Conservation (phyloP, 2,329 filamentous ascomycete genomes). For the Talaromyces rugulosus region DNA sequence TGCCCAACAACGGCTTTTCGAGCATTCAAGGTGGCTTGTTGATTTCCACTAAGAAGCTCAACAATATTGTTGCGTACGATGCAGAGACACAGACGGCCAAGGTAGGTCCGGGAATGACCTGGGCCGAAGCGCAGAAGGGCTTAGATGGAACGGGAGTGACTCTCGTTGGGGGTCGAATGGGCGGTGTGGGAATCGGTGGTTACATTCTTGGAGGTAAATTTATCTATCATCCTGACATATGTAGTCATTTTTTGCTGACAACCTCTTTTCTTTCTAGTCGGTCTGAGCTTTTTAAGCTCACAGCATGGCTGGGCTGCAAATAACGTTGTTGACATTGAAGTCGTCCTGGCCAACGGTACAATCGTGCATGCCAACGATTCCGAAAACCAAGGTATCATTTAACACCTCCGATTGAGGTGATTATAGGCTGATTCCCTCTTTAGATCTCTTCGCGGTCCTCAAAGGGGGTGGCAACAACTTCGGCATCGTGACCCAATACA, state of each 20-base stretch:
- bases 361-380: slow-evolving; percentile 39
- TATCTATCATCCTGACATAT: slow-evolving; percentile 6
- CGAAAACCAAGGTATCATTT: slow-evolving; percentile 25
- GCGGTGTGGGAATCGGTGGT: slow-evolving; percentile 46
- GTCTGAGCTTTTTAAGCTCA: slow-evolving; percentile 48
- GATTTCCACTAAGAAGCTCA: slow-evolving; percentile 43
- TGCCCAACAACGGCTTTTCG: slow-evolving; percentile 44
- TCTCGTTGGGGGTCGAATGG: slow-evolving; percentile 44
- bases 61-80: slow-evolving; percentile 31
- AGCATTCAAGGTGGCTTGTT: slow-evolving; percentile 43
- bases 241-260: neutral
- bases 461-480: slow-evolving; percentile 44
- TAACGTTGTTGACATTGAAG: slow-evolving; percentile 44
- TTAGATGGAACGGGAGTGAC: slow-evolving; percentile 28
- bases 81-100: slow-evolving; percentile 35
- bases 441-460: slow-evolving; percentile 39
- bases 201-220: slow-evolving; percentile 41
- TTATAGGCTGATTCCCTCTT: neutral
- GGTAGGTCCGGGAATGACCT: slow-evolving; percentile 33
- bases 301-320: slow-evolving; percentile 49
- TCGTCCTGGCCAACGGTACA: slow-evolving; percentile 45
- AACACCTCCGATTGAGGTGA: neutral
- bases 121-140: slow-evolving; percentile 30
- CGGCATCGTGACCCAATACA: slow-evolving; percentile 41
- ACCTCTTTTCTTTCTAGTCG: slow-evolving; percentile 17